Conservation (phyloP, 495 filamentous ascomycete species). For the Bacidia gigantensis region DNA sequence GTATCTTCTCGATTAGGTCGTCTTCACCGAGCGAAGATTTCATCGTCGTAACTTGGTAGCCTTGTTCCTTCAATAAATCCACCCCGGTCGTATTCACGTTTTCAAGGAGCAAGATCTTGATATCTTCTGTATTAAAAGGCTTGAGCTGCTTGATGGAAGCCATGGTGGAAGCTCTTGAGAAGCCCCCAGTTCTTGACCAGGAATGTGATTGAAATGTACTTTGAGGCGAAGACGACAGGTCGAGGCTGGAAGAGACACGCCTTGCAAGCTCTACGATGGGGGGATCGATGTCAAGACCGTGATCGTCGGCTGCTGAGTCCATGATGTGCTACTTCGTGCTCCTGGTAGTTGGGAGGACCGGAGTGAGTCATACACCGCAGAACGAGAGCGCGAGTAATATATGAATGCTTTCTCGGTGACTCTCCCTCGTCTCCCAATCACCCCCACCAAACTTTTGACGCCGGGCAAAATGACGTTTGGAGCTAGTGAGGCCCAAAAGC, state of each 20-base stretch:
- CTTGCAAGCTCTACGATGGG: slow-evolving; percentile 8
- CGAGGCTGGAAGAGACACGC: slow-evolving; percentile 38
- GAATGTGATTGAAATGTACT: slow-evolving; percentile 48
- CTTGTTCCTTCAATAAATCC: slow-evolving; percentile 68
- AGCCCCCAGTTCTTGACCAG: slow-evolving; percentile 30
- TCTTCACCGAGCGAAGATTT: slow-evolving; percentile 85
- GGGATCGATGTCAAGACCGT: slow-evolving; percentile 11
- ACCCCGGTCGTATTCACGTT: slow-evolving; percentile 86
- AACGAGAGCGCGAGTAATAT: not conserved
- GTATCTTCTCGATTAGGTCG: slow-evolving; percentile 91
- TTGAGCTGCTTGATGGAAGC: slow-evolving; percentile 65
- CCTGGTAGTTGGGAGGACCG: not conserved
- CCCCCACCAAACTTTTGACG: not conserved
- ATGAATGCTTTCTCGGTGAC: too few relatives aligned
- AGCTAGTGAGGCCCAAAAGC: not conserved
- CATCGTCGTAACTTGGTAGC: slow-evolving; percentile 88
- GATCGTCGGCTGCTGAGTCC: slow-evolving; percentile 9
- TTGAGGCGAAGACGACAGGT: slow-evolving; percentile 47
- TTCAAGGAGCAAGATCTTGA: slow-evolving; percentile 91
- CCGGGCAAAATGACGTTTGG: not conserved
- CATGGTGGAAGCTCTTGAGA: slow-evolving; percentile 23
- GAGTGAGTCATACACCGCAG: not conserved
- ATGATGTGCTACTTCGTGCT: not conserved
- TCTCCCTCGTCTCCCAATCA: too few relatives aligned
- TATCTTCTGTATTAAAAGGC: slow-evolving; percentile 86